Percentiles rank a stretch among this genome's conserved stretches.
Conservation (phyloP, 306 rosid genomes). For the Rosa chinensis region DNA sequence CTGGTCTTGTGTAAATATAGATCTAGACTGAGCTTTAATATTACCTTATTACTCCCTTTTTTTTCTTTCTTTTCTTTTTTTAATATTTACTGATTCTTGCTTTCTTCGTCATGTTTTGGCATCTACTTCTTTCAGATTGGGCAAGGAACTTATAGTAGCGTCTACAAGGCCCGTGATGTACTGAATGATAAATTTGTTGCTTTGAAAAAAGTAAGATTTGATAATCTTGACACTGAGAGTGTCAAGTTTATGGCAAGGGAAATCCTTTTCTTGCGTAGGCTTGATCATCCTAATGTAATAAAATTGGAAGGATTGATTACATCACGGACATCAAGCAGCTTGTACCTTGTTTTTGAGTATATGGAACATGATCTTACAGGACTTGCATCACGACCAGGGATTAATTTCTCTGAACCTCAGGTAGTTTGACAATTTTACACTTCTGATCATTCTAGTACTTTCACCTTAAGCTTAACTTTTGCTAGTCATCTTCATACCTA, state of each 20-base stretch:
- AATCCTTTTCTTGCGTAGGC: slow-evolving; percentile 82
- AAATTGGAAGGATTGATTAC: slow-evolving; percentile 91
- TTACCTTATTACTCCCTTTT: not conserved
- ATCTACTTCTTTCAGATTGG: slow-evolving; percentile 68
- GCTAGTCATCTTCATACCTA: slow-evolving; percentile 16
- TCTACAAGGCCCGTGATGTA: slow-evolving; percentile 87
- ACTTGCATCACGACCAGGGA: slow-evolving; percentile 63
- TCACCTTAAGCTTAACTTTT: not conserved
- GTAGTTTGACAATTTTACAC: slow-evolving; percentile 34
- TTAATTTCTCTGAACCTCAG: slow-evolving; percentile 87
- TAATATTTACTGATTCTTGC: not conserved
- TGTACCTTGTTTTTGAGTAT: slow-evolving; percentile 88
- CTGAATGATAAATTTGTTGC: slow-evolving; percentile 64
- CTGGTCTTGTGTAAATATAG: not conserved
- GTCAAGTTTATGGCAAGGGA: slow-evolving; percentile 97
- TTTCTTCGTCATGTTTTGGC: slow-evolving; percentile 26
- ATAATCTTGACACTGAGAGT: slow-evolving; percentile 84
- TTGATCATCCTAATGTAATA: slow-evolving; percentile 86
- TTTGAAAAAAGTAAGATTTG: slow-evolving; percentile 85
- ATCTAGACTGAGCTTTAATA: not conserved
- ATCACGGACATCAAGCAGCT: slow-evolving; percentile 67
- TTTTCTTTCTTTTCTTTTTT: not conserved
- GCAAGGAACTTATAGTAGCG: slow-evolving; percentile 93
- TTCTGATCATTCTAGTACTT: not conserved
- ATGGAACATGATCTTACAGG: slow-evolving; percentile 99